Conservation (phyloP, 1,284 basidiomycete species). For the Cryptococcus hybrid region DNA sequence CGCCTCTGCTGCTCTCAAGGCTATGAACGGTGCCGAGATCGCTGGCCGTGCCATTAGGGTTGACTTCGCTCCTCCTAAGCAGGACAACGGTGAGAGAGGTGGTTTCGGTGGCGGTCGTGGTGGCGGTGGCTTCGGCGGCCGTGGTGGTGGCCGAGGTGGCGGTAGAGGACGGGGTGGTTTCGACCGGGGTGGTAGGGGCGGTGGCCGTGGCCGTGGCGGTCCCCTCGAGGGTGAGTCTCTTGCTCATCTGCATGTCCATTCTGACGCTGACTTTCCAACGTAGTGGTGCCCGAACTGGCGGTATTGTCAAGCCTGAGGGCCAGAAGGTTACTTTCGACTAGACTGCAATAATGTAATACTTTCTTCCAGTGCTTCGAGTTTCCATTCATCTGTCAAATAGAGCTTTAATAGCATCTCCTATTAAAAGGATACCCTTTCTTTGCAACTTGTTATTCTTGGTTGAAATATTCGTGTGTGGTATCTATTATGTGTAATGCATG, state of each 20-base stretch:
- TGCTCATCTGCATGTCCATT: neutral
- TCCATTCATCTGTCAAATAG: neutral
- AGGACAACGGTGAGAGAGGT: conserved; percentile 58
- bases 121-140: conserved; percentile 44
- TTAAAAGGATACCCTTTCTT: conserved; percentile 2
- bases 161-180: conserved; percentile 40
- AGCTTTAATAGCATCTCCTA: neutral
- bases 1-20: conserved; percentile 77
- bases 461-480: conserved; percentile 1
- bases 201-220: conserved; percentile 42
- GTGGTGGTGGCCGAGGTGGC: conserved; percentile 48
- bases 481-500: conserved; percentile 8
- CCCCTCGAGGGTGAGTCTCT: conserved; percentile 39
- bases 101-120: conserved; percentile 53
- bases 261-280: conserved; percentile 3
- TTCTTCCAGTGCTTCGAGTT: no score
- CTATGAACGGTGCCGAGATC: conserved; percentile 69
- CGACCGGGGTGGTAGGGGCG: conserved; percentile 40
- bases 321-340: conserved; percentile 77
- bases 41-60: conserved; percentile 79
- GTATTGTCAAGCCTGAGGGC: conserved; percentile 69
- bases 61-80: conserved; percentile 87
- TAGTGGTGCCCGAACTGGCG: conserved; percentile 63
- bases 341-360: neutral
- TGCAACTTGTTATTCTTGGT: neutral